Evolutionary conservation across 177 flowering plant genomes (phyloP), one percentile per base, ranked within the genome.

Genomic region (Vitis hybrid): DNA sequence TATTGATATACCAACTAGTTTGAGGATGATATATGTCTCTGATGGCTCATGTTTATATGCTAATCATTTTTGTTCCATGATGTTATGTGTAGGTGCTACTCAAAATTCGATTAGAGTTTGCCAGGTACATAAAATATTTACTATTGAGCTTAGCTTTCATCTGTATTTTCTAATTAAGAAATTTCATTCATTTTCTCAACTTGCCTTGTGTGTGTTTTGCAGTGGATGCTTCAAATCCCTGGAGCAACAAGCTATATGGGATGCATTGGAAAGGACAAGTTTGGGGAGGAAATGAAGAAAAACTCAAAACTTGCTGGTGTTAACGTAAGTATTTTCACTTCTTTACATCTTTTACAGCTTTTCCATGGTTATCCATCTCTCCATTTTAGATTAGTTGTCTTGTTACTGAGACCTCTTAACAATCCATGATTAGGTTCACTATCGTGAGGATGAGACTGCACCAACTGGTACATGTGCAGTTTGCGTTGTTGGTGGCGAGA

Each of bases 221-320:
- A 95, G 99, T 95, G 99, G 98, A 84, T 95, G 95, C 91, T 95
- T 72, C 99, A 95, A 88, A 80, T 69, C 73, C 97, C 98, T 71
- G 94, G 97, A 58, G 91, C 99, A 70, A 89, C 99, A 12, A 84
- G 97, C 76, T 95, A 82, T 71, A 95, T 95, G 53, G 98, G 98
- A 53, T 88, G 86, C 85, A 88, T 95, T 79, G 98, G 99, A 64
- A 95, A 93, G 83, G 99, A 35, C 8, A 35, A 35, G 41, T 35
- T 35, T 35, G 41, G 41, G 41, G 41, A 35, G 41, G 41, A 35
- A 35, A 35, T 35, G 41, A 35, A 35, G 41, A 35, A 35, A 35
- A 35, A 35, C 41, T 35, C 41, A 35, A 35, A 35, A 35, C 41
- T 35, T 35, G 41, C 41, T 35, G 41, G 97, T 76, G 95, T 95